A percentile compares a stretch with the other conserved stretches of the same genome.
These are phyloP conservation scores for Suillus hirtellus DNA, from an alignment of 768 basidiomycete genomes.

Conservation along the genomic window DNA sequence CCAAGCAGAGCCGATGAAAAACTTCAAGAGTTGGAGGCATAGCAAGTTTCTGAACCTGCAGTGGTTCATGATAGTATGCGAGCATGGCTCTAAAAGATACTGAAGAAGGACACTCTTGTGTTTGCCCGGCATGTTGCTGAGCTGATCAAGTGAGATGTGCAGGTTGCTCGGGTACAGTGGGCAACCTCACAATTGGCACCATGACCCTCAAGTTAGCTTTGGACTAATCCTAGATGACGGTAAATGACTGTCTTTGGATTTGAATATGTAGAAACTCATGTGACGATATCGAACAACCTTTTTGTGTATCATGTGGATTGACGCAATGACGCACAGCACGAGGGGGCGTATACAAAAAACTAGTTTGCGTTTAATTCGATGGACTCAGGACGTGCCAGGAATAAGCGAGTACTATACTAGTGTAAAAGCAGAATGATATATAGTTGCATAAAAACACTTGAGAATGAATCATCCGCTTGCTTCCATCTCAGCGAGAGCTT, in stretches of 20 bases:
- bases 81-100: too few relatives aligned
- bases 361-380: too few relatives aligned
- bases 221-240: not conserved
- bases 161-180: not conserved
- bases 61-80: not conserved
- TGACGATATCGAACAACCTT: not conserved
- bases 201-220: not conserved
- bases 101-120: not conserved
- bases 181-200: not conserved
- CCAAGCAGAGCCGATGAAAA: not conserved
- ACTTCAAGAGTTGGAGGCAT: too few relatives aligned
- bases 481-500: slow-evolving; percentile 67
- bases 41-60: not conserved
- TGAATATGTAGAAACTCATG: not conserved
- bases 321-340: not conserved
- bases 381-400: too few relatives aligned
- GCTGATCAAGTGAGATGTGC: not conserved
- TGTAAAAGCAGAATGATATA: slow-evolving; percentile 10
- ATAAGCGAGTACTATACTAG: not conserved
- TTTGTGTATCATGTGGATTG: not conserved
- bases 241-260: not conserved
- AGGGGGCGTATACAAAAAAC: not conserved
- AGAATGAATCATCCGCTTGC: slow-evolving; percentile 13
- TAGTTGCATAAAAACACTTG: slow-evolving; percentile 14
- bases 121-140: not conserved